Base-by-base conservation (phyloP, 805 yeast species). In the Candida pseudoglaebosa region DNA sequence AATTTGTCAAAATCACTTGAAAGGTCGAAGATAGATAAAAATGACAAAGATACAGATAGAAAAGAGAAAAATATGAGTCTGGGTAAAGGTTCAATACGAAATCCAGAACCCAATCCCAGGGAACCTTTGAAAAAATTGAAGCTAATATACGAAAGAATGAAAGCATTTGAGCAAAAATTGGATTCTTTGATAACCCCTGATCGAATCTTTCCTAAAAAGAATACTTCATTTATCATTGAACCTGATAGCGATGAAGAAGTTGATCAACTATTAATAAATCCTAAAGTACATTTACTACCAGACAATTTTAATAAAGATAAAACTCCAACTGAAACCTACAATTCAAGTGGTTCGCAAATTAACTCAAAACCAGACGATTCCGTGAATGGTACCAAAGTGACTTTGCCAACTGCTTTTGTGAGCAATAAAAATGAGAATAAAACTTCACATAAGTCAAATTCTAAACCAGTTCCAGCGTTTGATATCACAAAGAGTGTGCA, bases 141-240 rank as follows among this genome's bases (percentile, higher is more conserved):
- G 7, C 43, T 50, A 13, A 40, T 48, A n/a, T 43, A 45, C 34
- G 44, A 48, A 12, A 55, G 56, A 32, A 43, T 59, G 48, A 51
- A 49, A 28, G 45, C 41, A 19, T 48, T 59, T 18, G 60, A 59
- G 31, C 21, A 28, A 3, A 44, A 47, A 32, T 39, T 52, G 24
- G 39, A 33, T 24, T 24, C 44, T 10, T 28, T 43, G n/a, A 9
- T 40, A 5, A 24, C 19, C n/a, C 34, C 37, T 10, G 33, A 34
- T 6, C 34, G 32, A 15, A 26, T 18, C 8, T 19, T 30, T 20
- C 38, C 33, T 17, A 33, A 26, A 17, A 38, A 38, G n/a, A 32
- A 17, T 18, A 28, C n/a, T 13, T 17, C 24, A 22, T 22, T 38
- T n/a, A 9, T 24, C 9, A 28, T 19, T n/a, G 37, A 33, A 4